Evolutionary conservation across 176 grass and related monocot genomes (phyloP).

Genomic region (Panicum miliaceum): DNA sequence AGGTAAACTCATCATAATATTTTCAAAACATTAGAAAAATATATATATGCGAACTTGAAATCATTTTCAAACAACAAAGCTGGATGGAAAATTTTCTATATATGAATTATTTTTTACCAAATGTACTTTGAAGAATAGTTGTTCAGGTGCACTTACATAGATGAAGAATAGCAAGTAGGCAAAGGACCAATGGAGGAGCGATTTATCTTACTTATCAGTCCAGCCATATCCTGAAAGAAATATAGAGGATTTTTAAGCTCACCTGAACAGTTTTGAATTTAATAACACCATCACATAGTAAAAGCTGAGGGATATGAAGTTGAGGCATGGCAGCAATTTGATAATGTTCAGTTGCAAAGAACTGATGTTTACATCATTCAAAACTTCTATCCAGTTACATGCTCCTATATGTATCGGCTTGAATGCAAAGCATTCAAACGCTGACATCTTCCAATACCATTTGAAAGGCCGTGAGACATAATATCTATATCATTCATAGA

Average conservation of each 20-base stretch:
- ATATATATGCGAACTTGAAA: background rate
- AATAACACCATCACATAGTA: slow-evolving; percentile 31
- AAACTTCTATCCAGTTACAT: background rate
- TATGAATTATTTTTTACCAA: background rate
- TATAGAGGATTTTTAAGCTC: slow-evolving; percentile 25
- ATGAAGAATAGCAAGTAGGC: slow-evolving; percentile 86
- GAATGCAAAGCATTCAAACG: slow-evolving; percentile 39
- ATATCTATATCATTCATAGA: slow-evolving; percentile 43
- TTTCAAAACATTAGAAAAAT: slow-evolving; percentile 13
- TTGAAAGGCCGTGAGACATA: slow-evolving; percentile 37
- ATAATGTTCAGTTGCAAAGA: background rate
- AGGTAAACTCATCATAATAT: background rate
- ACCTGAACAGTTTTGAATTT: background rate
- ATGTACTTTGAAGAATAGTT: slow-evolving; percentile 23
- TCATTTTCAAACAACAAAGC: slow-evolving; percentile 14
- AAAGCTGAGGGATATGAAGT: slow-evolving; percentile 7
- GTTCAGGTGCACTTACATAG: slow-evolving; percentile 68
- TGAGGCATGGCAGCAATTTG: background rate
- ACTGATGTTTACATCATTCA: slow-evolving; percentile 4
- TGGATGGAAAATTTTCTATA: background rate
- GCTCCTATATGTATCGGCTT: background rate
- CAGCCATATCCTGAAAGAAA: slow-evolving; percentile 97
- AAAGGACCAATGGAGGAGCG: slow-evolving; percentile 94
- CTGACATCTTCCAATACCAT: slow-evolving; percentile 35
- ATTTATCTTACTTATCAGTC: slow-evolving; percentile 99